Percentiles rank a stretch among this genome's conserved stretches.
These are phyloP conservation scores for Astragalus membranaceus DNA, from an alignment of 306 rosid genomes.

Conservation along the genomic window DNA sequence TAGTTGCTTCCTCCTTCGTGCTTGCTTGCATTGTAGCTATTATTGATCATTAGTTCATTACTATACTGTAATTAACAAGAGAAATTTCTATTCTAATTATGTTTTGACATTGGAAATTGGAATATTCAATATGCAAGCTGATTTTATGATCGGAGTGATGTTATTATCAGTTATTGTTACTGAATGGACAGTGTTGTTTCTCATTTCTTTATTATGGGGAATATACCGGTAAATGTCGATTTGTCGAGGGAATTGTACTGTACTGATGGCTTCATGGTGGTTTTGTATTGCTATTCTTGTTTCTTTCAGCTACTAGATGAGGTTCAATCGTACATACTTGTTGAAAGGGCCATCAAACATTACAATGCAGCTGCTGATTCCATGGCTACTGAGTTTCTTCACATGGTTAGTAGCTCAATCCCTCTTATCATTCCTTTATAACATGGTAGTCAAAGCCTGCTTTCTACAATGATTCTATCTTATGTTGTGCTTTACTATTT, in stretches of 20 bases:
- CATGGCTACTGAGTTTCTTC: conserved; percentile 45
- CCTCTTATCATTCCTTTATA: neutral
- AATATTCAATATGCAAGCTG: no score
- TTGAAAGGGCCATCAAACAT: conserved; percentile 45
- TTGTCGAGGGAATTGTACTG: neutral
- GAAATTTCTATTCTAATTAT: no score
- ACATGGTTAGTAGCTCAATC: conserved; percentile 50
- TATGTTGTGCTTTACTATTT: neutral
- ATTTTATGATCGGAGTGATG: neutral
- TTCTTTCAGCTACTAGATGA: conserved; percentile 70
- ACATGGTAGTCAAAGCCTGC: neutral
- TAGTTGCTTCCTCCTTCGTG: conserved; percentile 23
- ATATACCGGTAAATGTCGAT: neutral
- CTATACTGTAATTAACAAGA: neutral
- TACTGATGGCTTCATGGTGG: neutral
- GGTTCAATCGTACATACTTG: conserved; percentile 82
- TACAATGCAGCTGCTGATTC: conserved; percentile 44
- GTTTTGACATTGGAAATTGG: no score
- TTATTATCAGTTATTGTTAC: neutral
- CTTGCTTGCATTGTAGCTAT: neutral
- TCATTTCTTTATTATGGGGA: neutral
- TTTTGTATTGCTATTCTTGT: conserved; percentile 10
- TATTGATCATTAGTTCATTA: neutral
- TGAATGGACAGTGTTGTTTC: conserved; percentile 2
- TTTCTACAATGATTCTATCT: conserved; percentile 5